Evolutionary conservation across 2,329 filamentous ascomycete genomes (phyloP), one percentile per base, ranked within the genome.

Genomic region (Pyrenophora seminiperda): DNA sequence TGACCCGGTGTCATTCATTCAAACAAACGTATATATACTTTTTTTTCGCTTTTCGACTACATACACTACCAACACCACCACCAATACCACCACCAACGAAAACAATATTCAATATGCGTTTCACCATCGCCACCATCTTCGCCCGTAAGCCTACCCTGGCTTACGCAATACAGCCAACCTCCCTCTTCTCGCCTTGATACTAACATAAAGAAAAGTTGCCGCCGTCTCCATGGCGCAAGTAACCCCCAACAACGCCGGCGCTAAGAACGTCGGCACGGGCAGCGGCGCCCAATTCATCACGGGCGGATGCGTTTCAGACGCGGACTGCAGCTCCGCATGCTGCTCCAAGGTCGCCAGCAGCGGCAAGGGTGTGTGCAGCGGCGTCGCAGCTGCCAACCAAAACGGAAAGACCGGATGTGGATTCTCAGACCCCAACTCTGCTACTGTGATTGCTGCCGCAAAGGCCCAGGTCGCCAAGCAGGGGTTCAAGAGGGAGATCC

Each of bases 391-490:
- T 1, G 56, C 54, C 32, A 49, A 60, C 40, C 66, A 70, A 55
- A 65, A 63, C 34, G 66, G 65, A 22, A 70, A 70, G 61, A 64
- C 59, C 5, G 65, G 66, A 7, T 70, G 66, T 34, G 64, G 63
- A 20, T 68, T 70, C 43, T 47, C 33, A 1, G 66, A 70, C 31
- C 66, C 66, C 9, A 68, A 70, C 36, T 61, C 64, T 3, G 45
- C 50, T 6, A 53, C 56, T 18, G 63, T 62, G 3, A 68, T 70
- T 50, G 64, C 65, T 15, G 66, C 63, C n/a, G 66, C 65, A 1
- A 19, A 70, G 51, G 60, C 57, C 4, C 66, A 68, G 54, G 64
- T 68, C 22, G 53, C 40, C 37, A 19, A 58, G 56, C 66, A 70
- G 51, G 65, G 66, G 1, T 70, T 68, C 41, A 67, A 58, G 62